These are phyloP conservation scores for Furcasterigmium sp. DNA, from an alignment of 2,329 filamentous ascomycete species.

Conservation along the genomic window DNA sequence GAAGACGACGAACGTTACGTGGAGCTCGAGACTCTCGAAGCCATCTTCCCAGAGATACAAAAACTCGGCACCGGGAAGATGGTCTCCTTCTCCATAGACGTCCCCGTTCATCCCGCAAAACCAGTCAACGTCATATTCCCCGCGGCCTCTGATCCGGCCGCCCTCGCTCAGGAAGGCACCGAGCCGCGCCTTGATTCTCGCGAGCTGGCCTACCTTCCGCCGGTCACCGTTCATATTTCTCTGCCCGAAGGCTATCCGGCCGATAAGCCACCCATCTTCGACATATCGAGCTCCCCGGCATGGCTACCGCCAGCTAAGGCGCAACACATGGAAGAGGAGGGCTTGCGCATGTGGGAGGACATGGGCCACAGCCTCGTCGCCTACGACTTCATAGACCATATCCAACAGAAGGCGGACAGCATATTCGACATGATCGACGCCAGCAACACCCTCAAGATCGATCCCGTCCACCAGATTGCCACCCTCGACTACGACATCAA, in stretches of 20 bases:
- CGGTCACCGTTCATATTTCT: slow-evolving; percentile 46
- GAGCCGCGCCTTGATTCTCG: slow-evolving; percentile 35
- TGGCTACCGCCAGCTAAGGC: slow-evolving; percentile 51
- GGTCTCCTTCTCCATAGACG: slow-evolving; percentile 49
- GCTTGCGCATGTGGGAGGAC: slow-evolving; percentile 55
- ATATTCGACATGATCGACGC: slow-evolving; percentile 53
- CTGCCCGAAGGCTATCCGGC: slow-evolving; percentile 56
- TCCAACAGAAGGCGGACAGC: slow-evolving; percentile 53
- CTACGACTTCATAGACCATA: slow-evolving; percentile 59
- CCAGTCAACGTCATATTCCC: slow-evolving; percentile 55
- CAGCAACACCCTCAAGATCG: slow-evolving; percentile 44
- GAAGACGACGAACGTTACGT: slow-evolving; percentile 45
- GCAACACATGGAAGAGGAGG: slow-evolving; percentile 44
- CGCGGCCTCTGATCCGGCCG: slow-evolving; percentile 25
- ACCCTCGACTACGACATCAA: slow-evolving; percentile 75
- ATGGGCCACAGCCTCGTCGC: slow-evolving; percentile 53
- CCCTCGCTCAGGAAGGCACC: slow-evolving; percentile 7
- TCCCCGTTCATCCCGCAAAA: slow-evolving; percentile 50
- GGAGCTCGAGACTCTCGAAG: slow-evolving; percentile 56
- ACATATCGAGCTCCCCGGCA: slow-evolving; percentile 46
- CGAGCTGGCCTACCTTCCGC: slow-evolving; percentile 51
- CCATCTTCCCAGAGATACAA: slow-evolving; percentile 63
- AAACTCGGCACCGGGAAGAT: slow-evolving; percentile 32
- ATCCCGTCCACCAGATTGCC: slow-evolving; percentile 56
- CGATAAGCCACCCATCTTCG: slow-evolving; percentile 41